Conservation (phyloP, 495 filamentous ascomycete species). For the Lophiotrema nucula region DNA sequence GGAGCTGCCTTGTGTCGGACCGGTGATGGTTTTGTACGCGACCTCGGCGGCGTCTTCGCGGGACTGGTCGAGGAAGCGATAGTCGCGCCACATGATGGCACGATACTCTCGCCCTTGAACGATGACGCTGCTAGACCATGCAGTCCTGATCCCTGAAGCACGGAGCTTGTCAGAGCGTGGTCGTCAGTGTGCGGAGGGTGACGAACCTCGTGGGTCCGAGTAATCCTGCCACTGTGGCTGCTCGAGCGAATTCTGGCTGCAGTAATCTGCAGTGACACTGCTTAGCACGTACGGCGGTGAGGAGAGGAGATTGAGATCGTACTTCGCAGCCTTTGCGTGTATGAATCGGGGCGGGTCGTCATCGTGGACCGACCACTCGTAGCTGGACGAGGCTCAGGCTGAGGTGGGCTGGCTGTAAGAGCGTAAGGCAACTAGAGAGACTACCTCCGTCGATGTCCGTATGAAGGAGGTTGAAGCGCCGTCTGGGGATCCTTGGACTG, state of each 20-base stretch:
- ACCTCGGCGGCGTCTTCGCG: slow-evolving; percentile 29
- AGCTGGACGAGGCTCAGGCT: background rate
- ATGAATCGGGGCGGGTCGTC: slow-evolving; percentile 6
- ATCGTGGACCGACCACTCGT: background rate
- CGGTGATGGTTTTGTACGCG: slow-evolving; percentile 7
- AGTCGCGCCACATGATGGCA: slow-evolving; percentile 23
- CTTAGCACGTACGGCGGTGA: background rate
- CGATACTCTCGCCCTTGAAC: slow-evolving; percentile 21
- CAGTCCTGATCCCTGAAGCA: slow-evolving; percentile 16
- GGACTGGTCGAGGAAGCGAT: slow-evolving; percentile 21
- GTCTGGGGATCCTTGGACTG: no score
- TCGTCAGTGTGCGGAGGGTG: background rate
- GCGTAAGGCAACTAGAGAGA: background rate
- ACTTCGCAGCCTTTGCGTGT: slow-evolving; percentile 7
- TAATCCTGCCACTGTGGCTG: slow-evolving; percentile 25
- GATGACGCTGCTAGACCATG: slow-evolving; percentile 22
- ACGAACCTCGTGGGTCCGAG: slow-evolving; percentile 25
- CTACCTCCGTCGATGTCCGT: background rate
- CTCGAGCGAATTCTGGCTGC: slow-evolving; percentile 14
- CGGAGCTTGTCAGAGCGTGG: background rate
- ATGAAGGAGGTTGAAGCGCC: background rate
- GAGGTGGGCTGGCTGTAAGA: background rate
- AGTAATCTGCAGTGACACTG: slow-evolving; percentile 20
- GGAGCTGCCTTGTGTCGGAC: no score
- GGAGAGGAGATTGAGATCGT: background rate